Conservation (phyloP, 768 basidiomycete genomes). For the Leucogyrophana mollusca region DNA sequence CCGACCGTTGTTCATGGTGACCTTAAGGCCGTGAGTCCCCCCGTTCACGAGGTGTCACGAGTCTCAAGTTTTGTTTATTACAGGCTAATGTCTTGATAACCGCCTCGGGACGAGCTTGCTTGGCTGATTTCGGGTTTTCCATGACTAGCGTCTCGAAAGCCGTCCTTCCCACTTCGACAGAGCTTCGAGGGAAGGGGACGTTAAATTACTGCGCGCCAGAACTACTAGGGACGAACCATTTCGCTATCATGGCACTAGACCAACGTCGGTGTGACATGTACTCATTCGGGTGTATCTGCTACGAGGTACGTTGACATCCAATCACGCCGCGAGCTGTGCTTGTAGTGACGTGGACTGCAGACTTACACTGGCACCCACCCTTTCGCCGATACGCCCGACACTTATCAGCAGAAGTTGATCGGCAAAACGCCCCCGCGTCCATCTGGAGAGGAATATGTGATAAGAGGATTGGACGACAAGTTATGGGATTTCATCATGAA, state of each 20-base stretch:
- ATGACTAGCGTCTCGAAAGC: conserved; percentile 15
- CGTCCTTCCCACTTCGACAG: conserved; percentile 12
- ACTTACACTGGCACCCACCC: conserved; percentile 27
- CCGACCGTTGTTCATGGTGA: conserved; percentile 45
- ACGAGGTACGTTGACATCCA: conserved; percentile 25
- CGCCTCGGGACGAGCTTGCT: conserved; percentile 22
- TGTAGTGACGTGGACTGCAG: conserved; percentile 11
- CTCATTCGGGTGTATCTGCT: conserved; percentile 31
- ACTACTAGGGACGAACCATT: conserved; percentile 17
- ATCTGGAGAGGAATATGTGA: conserved; percentile 1
- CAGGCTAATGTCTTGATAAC: conserved; percentile 29
- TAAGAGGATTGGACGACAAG: conserved; percentile 26
- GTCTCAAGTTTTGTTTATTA: background rate
- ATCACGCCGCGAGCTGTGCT: background rate
- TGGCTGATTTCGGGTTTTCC: conserved; percentile 32
- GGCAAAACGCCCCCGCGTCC: conserved; percentile 20
- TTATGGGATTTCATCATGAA: conserved; percentile 28
- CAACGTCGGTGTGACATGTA: conserved; percentile 34
- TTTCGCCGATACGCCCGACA: conserved; percentile 15
- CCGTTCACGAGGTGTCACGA: background rate
- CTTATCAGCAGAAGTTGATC: conserved; percentile 14
- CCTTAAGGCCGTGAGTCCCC: conserved; percentile 37
- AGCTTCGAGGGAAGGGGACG: conserved; percentile 16
- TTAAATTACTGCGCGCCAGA: conserved; percentile 27
- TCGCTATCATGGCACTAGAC: conserved; percentile 12